Percentiles rank a stretch among this genome's conserved stretches.
Conservation (phyloP, 768 basidiomycete species). For the Postia placenta region DNA sequence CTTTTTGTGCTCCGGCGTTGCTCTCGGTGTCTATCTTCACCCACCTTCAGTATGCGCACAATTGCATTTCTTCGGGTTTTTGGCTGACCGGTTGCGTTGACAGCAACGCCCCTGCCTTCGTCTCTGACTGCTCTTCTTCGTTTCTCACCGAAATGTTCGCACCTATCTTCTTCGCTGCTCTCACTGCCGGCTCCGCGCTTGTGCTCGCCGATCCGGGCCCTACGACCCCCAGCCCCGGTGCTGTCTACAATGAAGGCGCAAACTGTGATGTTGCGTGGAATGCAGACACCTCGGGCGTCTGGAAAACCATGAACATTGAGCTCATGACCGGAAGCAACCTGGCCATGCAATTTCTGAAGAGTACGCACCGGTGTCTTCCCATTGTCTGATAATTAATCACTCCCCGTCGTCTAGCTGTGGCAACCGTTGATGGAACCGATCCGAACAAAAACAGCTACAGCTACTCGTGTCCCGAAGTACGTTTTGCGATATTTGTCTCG, state of each 20-base stretch:
- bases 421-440: slow-evolving; percentile 58
- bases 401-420: slow-evolving; percentile 43
- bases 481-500: slow-evolving; percentile 10
- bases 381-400: not conserved
- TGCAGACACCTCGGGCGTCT: slow-evolving; percentile 49
- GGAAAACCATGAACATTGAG: slow-evolving; percentile 70
- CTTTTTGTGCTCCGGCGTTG: slow-evolving; percentile 2
- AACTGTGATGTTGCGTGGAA: slow-evolving; percentile 56
- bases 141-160: slow-evolving; percentile 17
- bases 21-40: not conserved
- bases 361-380: slow-evolving; percentile 41
- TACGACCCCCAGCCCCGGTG: slow-evolving; percentile 51
- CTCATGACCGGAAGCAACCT: slow-evolving; percentile 78
- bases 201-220: slow-evolving; percentile 58
- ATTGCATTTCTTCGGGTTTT: no score
- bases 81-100: no score
- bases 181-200: slow-evolving; percentile 25
- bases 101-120: no score
- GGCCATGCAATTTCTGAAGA: slow-evolving; percentile 50
- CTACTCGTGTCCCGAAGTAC: slow-evolving; percentile 64
- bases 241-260: slow-evolving; percentile 49
- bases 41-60: no score
- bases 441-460: slow-evolving; percentile 36
- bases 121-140: not conserved
- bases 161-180: slow-evolving; percentile 15